Evolutionary conservation across 1,284 basidiomycete species (phyloP), one percentile per base, ranked within the genome.

Genomic region (Sporisorium graminicola): DNA sequence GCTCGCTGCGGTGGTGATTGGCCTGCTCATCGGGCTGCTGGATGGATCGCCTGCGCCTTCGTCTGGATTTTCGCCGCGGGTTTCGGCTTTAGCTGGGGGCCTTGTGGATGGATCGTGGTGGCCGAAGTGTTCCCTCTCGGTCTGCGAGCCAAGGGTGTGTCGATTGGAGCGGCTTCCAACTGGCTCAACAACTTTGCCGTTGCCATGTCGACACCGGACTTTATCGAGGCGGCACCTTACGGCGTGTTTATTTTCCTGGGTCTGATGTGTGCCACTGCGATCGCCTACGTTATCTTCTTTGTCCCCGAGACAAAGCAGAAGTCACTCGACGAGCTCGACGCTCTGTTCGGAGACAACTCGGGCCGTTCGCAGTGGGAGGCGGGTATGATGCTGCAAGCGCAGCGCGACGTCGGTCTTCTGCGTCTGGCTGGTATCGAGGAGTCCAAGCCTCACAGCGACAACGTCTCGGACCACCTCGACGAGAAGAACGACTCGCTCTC

Each of bases 111-210:
- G 93, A 90, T 93, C 1, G 88, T 93, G 2, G 91, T 92, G 0
- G 90, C 89, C 74, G 93, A 94, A 86, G 91, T 95, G 24, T 94
- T 95, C 86, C 92, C 94, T 6, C 87, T 94, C n/a, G 92, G 92
- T 9, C 90, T 94, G 86, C 89, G 94, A 81, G 91, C 93, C 73
- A 91, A 91, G 83, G 94, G 94, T 70, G 93, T 94, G 6, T 90
- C 92, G 24, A 82, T 95, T 22, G 91, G 92, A n/a, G 93, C 93
- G 2, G 91, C 92, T 3, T 93, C 92, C 43, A 93, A 93, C 84
- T 94, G 93, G 92, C 79, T 90, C 43, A 93, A 92, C 82, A 93
- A 92, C 71, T 93, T 92, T 91, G 75, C 26, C 89, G 87, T 77
- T 27, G 77, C 55, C 53, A 73, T 74, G 58, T 67, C 55, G 10